Conservation (phyloP, 805 yeast species). For the Saccharomycopsis sp. region DNA sequence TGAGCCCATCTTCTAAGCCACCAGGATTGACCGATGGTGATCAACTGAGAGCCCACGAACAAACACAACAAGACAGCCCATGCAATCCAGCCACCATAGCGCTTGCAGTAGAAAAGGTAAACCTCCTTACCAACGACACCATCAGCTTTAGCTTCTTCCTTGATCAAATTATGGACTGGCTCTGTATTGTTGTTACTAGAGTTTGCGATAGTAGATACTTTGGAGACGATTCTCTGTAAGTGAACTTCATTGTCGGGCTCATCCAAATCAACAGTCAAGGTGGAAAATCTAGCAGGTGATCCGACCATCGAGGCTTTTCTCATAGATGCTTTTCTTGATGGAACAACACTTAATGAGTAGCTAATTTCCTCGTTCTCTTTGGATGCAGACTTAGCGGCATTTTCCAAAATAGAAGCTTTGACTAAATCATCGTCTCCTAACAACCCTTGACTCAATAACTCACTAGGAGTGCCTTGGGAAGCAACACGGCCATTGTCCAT, state of each 20-base stretch:
- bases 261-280: slow-evolving; percentile 28
- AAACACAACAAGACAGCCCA: slow-evolving; percentile 43
- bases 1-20: slow-evolving; percentile 86
- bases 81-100: slow-evolving; percentile 60
- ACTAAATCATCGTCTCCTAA: slow-evolving; percentile 85
- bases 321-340: slow-evolving; percentile 17
- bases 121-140: slow-evolving; percentile 79
- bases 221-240: slow-evolving; percentile 31
- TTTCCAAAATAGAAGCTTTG: slow-evolving; percentile 51
- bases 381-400: slow-evolving; percentile 26
- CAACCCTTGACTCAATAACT: slow-evolving; percentile 58
- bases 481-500: slow-evolving; percentile 80
- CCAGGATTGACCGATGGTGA: slow-evolving; percentile 71
- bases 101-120: slow-evolving; percentile 57
- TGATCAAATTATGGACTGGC: slow-evolving; percentile 44
- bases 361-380: slow-evolving; percentile 21
- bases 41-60: slow-evolving; percentile 51
- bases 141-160: slow-evolving; percentile 78
- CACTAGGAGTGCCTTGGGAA: slow-evolving; percentile 71
- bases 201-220: slow-evolving; percentile 28
- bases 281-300: slow-evolving; percentile 23
- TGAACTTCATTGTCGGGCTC: slow-evolving; percentile 30
- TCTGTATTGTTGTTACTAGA: slow-evolving; percentile 24
- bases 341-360: slow-evolving; percentile 10
- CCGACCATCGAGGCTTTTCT: slow-evolving; percentile 23